Percentiles rank a stretch among this genome's conserved stretches.
Evolutionary conservation across 2,329 filamentous ascomycete species (phyloP).

Genomic region (Westerdykella sp.): DNA sequence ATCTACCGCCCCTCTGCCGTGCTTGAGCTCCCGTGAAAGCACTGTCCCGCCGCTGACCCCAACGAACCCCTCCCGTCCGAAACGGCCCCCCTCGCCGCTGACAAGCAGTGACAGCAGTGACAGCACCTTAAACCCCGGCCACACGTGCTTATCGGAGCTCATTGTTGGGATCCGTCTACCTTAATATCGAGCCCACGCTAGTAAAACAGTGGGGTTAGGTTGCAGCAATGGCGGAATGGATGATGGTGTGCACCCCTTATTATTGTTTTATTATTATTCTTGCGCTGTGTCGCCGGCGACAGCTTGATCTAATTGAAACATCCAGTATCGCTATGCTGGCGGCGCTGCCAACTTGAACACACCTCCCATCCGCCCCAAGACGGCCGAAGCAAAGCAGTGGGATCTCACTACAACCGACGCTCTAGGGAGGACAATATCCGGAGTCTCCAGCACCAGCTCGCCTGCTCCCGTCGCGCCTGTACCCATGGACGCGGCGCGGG

Average conservation of each 20-base stretch:
- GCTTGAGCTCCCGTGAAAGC: constrained; percentile 4
- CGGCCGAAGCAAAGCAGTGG: constrained; percentile 34
- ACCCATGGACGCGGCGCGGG: constrained; percentile 33
- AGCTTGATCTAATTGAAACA: constrained; percentile 12
- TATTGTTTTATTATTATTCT: no score
- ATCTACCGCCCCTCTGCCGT: constrained; percentile 5
- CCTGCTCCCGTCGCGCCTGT: constrained; percentile 11
- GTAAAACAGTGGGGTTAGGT: constrained; percentile 31
- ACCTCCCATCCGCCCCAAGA: constrained; percentile 24
- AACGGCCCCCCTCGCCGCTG: no score
- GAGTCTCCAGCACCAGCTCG: constrained; percentile 16
- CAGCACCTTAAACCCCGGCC: constrained; percentile 20
- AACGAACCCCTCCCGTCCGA: neutral
- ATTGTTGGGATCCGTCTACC: constrained; percentile 15
- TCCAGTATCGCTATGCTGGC: constrained; percentile 33
- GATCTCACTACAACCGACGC: constrained; percentile 30
- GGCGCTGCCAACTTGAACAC: constrained; percentile 19
- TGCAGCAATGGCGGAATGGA: constrained; percentile 30
- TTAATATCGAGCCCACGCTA: constrained; percentile 32
- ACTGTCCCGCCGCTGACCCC: constrained; percentile 7
- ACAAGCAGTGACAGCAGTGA: no score
- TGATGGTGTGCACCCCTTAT: constrained; percentile 25
- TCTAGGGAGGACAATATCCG: constrained; percentile 32
- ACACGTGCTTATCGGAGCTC: constrained; percentile 25
- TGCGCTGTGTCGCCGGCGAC: constrained; percentile 1